Percentiles rank a stretch among this genome's conserved stretches.
Conservation (phyloP, 2,329 filamentous ascomycete genomes). For the Colletotrichum coccodes region DNA sequence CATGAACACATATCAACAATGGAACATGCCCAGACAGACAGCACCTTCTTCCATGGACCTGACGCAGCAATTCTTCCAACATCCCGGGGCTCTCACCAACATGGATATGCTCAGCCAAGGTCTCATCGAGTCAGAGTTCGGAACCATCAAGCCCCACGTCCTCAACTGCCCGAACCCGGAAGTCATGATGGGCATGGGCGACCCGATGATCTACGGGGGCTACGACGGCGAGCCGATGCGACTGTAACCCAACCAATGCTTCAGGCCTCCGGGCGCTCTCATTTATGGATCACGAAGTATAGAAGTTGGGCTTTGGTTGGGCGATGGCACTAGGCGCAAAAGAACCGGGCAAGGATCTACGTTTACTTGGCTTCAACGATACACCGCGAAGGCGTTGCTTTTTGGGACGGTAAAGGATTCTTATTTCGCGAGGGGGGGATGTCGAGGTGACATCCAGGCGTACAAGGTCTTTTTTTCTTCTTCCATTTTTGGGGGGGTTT, state of each 20-base stretch:
- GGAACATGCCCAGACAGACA: slow-evolving; percentile 25
- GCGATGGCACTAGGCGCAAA: slow-evolving; percentile 1
- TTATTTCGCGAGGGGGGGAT: not conserved
- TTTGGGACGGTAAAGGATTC: not conserved
- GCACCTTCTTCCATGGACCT: slow-evolving; percentile 46
- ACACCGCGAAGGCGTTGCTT: slow-evolving; percentile 32
- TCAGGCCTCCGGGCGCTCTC: not conserved
- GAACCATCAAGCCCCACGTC: slow-evolving; percentile 65
- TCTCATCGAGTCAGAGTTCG: slow-evolving; percentile 62
- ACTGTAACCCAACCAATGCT: slow-evolving; percentile 40
- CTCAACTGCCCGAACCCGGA: slow-evolving; percentile 62
- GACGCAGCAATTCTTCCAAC: slow-evolving; percentile 54
- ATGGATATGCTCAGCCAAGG: slow-evolving; percentile 60
- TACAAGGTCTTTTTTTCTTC: not conserved
- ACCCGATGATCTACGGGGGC: slow-evolving; percentile 68
- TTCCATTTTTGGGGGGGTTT: not conserved
- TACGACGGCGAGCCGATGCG: slow-evolving; percentile 58
- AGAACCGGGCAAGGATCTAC: not conserved
- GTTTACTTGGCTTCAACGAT: slow-evolving; percentile 6
- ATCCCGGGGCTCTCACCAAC: slow-evolving; percentile 51
- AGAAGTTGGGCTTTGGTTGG: slow-evolving; percentile 5
- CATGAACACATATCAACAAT: slow-evolving; percentile 42
- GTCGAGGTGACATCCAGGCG: slow-evolving; percentile 7
- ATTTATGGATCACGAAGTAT: slow-evolving; percentile 17
- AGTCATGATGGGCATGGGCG: slow-evolving; percentile 66